A percentile compares a stretch with the other conserved stretches of the same genome.
These are phyloP conservation scores for Lentinus tigrinus DNA, from an alignment of 768 basidiomycete species.

Conservation along the genomic window DNA sequence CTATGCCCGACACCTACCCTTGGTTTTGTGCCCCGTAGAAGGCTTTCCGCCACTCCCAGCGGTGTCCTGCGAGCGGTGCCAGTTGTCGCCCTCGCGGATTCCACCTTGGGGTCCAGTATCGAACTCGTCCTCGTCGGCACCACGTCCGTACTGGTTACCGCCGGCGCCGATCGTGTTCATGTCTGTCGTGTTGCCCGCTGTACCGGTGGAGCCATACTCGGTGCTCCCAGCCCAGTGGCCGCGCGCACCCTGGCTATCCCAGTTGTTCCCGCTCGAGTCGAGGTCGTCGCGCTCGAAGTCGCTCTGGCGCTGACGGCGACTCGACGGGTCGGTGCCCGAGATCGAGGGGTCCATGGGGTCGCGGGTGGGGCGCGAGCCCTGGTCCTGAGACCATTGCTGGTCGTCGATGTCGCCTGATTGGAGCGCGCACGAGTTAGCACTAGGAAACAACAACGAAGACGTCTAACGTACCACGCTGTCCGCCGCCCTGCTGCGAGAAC, in stretches of 20 bases:
- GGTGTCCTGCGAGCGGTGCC: neutral
- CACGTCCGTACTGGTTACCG: conserved; percentile 6
- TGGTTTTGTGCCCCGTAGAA: conserved; percentile 14
- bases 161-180: conserved; percentile 12
- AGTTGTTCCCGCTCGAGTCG: neutral
- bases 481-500: conserved; percentile 1
- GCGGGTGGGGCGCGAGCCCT: conserved; percentile 7
- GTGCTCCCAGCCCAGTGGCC: conserved; percentile 6
- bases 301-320: neutral
- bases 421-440: neutral
- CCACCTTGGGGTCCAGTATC: conserved; percentile 1
- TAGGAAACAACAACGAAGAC: neutral
- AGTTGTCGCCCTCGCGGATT: neutral
- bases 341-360: conserved; percentile 12
- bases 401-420: neutral
- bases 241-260: neutral
- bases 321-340: neutral
- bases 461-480: neutral
- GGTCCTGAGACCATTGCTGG: neutral
- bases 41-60: neutral
- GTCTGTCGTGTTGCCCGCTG: conserved; percentile 17
- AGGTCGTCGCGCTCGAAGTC: neutral
- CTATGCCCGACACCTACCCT: conserved; percentile 3
- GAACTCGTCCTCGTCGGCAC: neutral
- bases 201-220: conserved; percentile 12